Evolutionary conservation across 169 alveolate genomes (phyloP).

Genomic region (Eimeria necatrix): DNA sequence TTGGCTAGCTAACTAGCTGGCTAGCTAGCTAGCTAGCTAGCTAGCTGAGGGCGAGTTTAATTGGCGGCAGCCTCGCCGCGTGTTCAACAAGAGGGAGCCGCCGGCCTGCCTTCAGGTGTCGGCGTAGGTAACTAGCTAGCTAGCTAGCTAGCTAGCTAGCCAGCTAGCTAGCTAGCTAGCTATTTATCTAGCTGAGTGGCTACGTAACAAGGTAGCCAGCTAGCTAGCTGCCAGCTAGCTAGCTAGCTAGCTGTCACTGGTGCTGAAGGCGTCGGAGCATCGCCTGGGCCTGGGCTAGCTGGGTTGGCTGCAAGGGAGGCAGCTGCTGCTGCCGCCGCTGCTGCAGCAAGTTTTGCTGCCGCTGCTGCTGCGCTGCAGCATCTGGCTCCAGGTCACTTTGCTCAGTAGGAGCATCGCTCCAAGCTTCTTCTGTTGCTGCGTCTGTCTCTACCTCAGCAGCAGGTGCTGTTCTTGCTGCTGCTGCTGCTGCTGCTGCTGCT

Average conservation of each 20-base stretch:
- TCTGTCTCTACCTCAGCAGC: conserved; percentile 26
- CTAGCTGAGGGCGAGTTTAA: not conserved
- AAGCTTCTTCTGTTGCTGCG: conserved; percentile 49
- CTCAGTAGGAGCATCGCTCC: conserved; percentile 69
- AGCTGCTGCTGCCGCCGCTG: conserved; percentile 70
- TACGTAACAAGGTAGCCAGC: not conserved
- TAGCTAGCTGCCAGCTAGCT: not conserved
- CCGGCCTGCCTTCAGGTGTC: too few relatives aligned
- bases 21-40: not conserved
- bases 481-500: conserved; percentile 12
- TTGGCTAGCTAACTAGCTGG: not conserved
- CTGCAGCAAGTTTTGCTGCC: conserved; percentile 34
- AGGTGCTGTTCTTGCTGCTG: not conserved
- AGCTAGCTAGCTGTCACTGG: conserved; percentile 31
- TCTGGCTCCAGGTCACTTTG: conserved; percentile 43
- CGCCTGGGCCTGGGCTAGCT: conserved; percentile 47
- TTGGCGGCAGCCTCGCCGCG: too few relatives aligned
- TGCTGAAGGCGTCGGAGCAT: not conserved
- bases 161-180: not conserved
- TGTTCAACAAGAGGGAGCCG: too few relatives aligned
- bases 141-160: not conserved
- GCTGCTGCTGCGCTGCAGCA: conserved; percentile 38
- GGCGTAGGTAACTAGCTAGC: not conserved
- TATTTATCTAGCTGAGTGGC: not conserved
- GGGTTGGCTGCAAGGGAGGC: conserved; percentile 63